These are phyloP conservation scores for Centaurea solstitialis DNA, from an alignment of 129 eudicot genomes.

Conservation along the genomic window DNA sequence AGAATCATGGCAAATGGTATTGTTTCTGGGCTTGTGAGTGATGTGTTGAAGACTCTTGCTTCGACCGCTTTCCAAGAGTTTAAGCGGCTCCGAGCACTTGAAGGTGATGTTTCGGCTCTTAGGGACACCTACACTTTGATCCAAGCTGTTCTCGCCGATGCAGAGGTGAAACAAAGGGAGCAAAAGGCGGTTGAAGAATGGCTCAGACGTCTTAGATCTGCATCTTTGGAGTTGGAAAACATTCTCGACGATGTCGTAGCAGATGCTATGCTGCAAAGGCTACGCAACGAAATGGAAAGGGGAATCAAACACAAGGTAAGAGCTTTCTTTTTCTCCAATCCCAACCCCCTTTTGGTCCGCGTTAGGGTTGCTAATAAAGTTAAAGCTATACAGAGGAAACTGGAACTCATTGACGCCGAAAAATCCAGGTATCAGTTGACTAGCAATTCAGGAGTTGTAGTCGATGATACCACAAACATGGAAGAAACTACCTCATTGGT, in stretches of 20 bases:
- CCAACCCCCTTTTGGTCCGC: neutral
- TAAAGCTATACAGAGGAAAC: neutral
- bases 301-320: constrained; percentile 5
- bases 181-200: constrained; percentile 4
- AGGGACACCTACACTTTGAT: neutral
- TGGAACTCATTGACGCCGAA: neutral
- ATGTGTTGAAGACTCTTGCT: constrained; percentile 1
- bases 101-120: neutral
- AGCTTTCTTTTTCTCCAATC: neutral
- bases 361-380: constrained; percentile 2
- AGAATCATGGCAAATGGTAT: constrained; percentile 1
- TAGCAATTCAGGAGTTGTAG: neutral
- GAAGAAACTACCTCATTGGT: constrained; percentile 1
- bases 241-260: constrained; percentile 3
- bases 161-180: neutral
- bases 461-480: neutral
- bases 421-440: neutral
- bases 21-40: constrained; percentile 10
- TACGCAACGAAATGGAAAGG: neutral
- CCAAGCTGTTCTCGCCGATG: constrained; percentile 21
- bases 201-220: constrained; percentile 18
- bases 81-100: neutral
- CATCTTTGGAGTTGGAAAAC: constrained; percentile 10
- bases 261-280: constrained; percentile 1
- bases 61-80: constrained; percentile 5